These are phyloP conservation scores for Skeletonema costatum DNA, from an alignment of 108 stramenopile species.

Conservation along the genomic window DNA sequence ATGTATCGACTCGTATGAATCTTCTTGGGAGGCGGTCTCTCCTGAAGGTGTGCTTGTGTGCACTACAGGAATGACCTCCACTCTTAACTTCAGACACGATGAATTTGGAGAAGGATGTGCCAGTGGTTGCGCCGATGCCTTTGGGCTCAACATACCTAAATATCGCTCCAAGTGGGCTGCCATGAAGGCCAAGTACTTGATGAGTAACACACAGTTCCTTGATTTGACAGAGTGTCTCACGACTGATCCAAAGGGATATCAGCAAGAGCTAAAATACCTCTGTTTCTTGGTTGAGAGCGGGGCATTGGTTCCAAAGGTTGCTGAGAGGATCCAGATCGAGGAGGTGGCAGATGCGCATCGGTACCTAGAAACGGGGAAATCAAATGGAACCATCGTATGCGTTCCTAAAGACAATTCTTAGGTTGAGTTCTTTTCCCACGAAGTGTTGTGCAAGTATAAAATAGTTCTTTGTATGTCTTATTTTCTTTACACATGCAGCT, in stretches of 20 bases:
- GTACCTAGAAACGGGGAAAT: slow-evolving; percentile 51
- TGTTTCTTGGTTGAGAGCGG: slow-evolving; percentile 50
- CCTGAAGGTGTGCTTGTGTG: slow-evolving; percentile 44
- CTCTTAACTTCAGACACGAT: slow-evolving; percentile 10
- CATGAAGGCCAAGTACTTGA: slow-evolving; percentile 44
- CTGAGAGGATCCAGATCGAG: slow-evolving; percentile 45
- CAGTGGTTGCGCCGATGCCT: slow-evolving; percentile 32
- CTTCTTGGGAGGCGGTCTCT: slow-evolving; percentile 37
- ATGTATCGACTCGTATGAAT: slow-evolving; percentile 45
- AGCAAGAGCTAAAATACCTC: slow-evolving; percentile 53
- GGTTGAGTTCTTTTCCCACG: not conserved
- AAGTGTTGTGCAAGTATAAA: not conserved
- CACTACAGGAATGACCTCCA: slow-evolving; percentile 38
- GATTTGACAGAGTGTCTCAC: slow-evolving; percentile 50
- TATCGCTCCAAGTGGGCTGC: slow-evolving; percentile 34
- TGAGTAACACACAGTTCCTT: slow-evolving; percentile 46
- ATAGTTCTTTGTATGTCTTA: not conserved
- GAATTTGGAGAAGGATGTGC: slow-evolving; percentile 35
- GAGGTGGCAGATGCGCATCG: slow-evolving; percentile 55
- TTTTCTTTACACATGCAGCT: not conserved
- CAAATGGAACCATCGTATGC: slow-evolving; percentile 57
- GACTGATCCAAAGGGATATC: slow-evolving; percentile 30
- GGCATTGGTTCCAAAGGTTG: slow-evolving; percentile 59
- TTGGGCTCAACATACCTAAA: slow-evolving; percentile 19
- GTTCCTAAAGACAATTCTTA: slow-evolving; percentile 40